Conservation (phyloP, 2,329 filamentous ascomycete species). For the Tolypocladium cylindrosporum region DNA sequence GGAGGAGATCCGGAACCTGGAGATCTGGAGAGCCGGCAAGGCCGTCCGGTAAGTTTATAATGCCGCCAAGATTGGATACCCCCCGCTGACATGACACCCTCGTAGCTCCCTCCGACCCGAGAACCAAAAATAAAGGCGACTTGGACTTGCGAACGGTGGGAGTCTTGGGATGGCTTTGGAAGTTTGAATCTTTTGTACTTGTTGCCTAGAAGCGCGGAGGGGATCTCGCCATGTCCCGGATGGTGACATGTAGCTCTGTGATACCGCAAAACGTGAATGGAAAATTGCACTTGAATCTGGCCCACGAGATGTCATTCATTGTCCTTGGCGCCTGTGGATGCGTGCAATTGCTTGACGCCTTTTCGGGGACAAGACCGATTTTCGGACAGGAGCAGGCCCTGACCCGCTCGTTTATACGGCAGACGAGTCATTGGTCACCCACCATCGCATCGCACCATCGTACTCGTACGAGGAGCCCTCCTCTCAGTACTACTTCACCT, state of each 20-base stretch:
- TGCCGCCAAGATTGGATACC: neutral
- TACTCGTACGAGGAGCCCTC: neutral
- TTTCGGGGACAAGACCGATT: neutral
- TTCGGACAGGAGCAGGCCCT: neutral
- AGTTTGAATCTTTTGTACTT: slow-evolving; percentile 1
- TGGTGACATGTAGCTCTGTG: neutral
- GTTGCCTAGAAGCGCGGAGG: neutral
- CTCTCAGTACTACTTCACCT: neutral
- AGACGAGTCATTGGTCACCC: neutral
- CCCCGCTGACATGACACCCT: slow-evolving; percentile 4
- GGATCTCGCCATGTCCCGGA: neutral
- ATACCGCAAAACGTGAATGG: neutral
- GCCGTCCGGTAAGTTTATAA: slow-evolving; percentile 63
- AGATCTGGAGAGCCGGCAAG: slow-evolving; percentile 99
- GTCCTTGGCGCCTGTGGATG: neutral
- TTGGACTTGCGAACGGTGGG: slow-evolving; percentile 1
- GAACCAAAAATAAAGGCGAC: slow-evolving; percentile 60
- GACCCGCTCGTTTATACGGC: neutral
- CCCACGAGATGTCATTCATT: neutral
- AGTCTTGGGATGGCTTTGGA: neutral
- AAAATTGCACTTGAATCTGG: neutral
- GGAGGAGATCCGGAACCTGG: slow-evolving; percentile 93
- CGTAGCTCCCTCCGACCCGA: slow-evolving; percentile 67
- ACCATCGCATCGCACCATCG: neutral
- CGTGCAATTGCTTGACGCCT: neutral